Base-by-base conservation (phyloP, 164 flowering plant species). In the Cinnamomum chago region DNA sequence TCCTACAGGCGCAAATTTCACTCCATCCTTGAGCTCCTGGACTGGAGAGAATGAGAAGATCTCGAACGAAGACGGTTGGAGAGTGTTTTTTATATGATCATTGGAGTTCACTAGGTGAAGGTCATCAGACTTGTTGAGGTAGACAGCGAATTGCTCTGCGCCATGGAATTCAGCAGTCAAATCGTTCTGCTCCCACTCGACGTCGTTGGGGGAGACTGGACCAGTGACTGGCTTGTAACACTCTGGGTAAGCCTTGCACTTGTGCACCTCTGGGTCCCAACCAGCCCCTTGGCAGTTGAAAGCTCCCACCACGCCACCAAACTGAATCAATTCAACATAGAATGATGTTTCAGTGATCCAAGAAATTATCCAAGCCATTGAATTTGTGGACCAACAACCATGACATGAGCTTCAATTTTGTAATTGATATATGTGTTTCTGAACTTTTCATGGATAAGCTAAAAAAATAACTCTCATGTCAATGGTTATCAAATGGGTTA, bases 251-350 rank as follows among this genome's bases (percentile, higher is more conserved):
- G 65, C 71, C 51, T 68, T 74, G 71, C 51, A 10, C 71, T 67
- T 74, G 14, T 55, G 25, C 76, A 52, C 71, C 28, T 74, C 51
- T 15, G 71, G 71, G 33, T 58, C 51, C 71, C 76, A 74, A 6
- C 76, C 71, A 14, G 51, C 76, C 52, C 98, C 97, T 85, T 94
- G 98, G 79, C 97, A 90, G 83, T 94, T 94, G 81, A 92, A 94
- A 27, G 93, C 94, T 67, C 96, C 96, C n/a, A 94, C 71, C 4
- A 92, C 94, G 0, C 97, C 98, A 69, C 93, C 93, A 82, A 79
- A 92, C 98, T 92, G 81, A 20, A 66, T 27, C 33, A 74, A 40
- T 40, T 40, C 10, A 9, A 40, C 47, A 40, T 40, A 40, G 11
- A 40, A 40, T 40, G 10, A 40, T 40, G 47, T 40, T 40, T 40